Conservation (phyloP, 331 rosid species). For the Telfairia occidentalis region DNA sequence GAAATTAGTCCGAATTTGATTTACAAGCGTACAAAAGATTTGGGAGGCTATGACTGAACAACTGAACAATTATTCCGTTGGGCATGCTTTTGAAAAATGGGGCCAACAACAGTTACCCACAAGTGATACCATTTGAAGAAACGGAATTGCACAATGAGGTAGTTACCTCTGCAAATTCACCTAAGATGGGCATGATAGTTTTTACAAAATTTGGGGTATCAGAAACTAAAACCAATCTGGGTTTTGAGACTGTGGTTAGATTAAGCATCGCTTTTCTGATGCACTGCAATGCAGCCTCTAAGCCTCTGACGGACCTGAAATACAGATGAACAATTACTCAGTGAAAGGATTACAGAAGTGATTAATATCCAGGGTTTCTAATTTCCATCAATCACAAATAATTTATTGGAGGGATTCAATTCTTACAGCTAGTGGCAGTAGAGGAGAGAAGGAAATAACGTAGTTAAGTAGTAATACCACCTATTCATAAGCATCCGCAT, state of each 20-base stretch:
- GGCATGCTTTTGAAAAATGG: neutral
- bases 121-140: neutral
- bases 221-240: constrained; percentile 71
- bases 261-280: constrained; percentile 37
- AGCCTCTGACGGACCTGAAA: constrained; percentile 70
- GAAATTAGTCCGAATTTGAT: neutral
- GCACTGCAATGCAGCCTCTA: constrained; percentile 66
- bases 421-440: constrained; percentile 6
- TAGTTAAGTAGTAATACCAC: constrained; percentile 36
- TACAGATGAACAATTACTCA: constrained; percentile 15
- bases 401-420: neutral
- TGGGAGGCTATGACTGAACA: neutral
- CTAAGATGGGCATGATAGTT: constrained; percentile 40
- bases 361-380: neutral
- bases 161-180: constrained; percentile 77
- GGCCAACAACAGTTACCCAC: neutral
- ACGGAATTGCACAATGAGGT: neutral
- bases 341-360: neutral
- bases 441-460: neutral
- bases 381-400: neutral
- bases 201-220: constrained; percentile 68
- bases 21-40: neutral
- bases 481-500: constrained; percentile 92
- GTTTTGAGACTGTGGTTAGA: constrained; percentile 31
- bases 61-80: neutral